Evolutionary conservation across 495 filamentous ascomycete species (phyloP).

Genomic region (Elaphomyces granulatus): DNA sequence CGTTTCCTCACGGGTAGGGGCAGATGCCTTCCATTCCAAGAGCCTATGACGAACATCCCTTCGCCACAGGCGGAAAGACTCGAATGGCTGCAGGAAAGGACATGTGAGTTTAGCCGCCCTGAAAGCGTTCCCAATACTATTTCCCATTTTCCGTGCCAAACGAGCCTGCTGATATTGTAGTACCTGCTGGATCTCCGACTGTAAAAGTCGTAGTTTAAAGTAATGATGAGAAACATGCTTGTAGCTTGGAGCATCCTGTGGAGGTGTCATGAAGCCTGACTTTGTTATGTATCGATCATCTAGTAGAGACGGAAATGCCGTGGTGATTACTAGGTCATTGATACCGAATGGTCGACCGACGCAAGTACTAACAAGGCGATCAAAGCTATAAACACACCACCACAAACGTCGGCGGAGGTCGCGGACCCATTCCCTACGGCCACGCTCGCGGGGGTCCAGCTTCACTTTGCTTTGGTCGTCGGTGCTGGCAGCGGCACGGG

Average conservation of each 20-base stretch:
- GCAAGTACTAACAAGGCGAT: conserved; percentile 80
- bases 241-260: conserved; percentile 50
- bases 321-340: conserved; percentile 85
- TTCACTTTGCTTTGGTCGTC: conserved; percentile 16
- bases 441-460: conserved; percentile 46
- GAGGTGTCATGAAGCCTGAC: conserved; percentile 49
- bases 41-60: conserved; percentile 73
- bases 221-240: conserved; percentile 87
- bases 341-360: conserved; percentile 91
- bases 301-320: conserved; percentile 75
- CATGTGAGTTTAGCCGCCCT: conserved; percentile 69
- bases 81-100: conserved; percentile 71
- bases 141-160: conserved; percentile 31
- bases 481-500: conserved; percentile 6
- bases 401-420: conserved; percentile 79
- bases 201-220: conserved; percentile 76
- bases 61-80: conserved; percentile 78
- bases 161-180: conserved; percentile 74
- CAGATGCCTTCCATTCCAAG: conserved; percentile 73
- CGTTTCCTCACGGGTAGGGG: conserved; percentile 60
- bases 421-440: conserved; percentile 70
- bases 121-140: conserved; percentile 48
- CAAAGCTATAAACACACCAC: conserved; percentile 95
- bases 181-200: conserved; percentile 92
- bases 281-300: conserved; percentile 86